These are phyloP conservation scores for Podospora tetraspora DNA, from an alignment of 495 filamentous ascomycete species.

Conservation along the genomic window DNA sequence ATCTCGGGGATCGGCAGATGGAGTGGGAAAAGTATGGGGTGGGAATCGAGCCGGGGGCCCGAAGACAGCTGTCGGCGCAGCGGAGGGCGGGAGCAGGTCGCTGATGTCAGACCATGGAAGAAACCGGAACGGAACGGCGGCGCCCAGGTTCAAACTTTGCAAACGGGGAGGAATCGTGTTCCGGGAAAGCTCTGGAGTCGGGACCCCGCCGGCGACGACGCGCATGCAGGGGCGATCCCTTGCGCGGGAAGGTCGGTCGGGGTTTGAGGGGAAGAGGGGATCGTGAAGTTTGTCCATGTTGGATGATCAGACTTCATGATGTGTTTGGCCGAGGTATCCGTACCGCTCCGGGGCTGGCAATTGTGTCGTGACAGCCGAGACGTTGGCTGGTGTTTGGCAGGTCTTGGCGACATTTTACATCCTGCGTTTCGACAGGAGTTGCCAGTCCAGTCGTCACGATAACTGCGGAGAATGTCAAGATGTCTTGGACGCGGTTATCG, in stretches of 20 bases:
- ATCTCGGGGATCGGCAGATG: conserved; percentile 21
- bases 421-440: not conserved
- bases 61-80: conserved; percentile 14
- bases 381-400: not conserved
- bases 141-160: too few relatives aligned
- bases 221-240: conserved; percentile 13
- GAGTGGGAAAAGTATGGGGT: conserved; percentile 7
- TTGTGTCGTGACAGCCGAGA: not conserved
- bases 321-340: not conserved
- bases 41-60: conserved; percentile 5
- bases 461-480: conserved; percentile 3
- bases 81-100: conserved; percentile 7
- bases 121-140: conserved; percentile 16
- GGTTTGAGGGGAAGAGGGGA: not conserved
- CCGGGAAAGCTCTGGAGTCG: not conserved
- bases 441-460: conserved; percentile 6
- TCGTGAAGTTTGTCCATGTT: not conserved
- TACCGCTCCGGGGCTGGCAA: conserved; percentile 7
- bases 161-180: too few relatives aligned
- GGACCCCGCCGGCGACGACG: not conserved
- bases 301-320: not conserved
- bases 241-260: not conserved
- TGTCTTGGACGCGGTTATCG: not conserved
- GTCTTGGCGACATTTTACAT: conserved; percentile 10
- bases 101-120: conserved; percentile 22